Conservation (phyloP, 164 flowering plant species). For the Umbellularia californica region DNA sequence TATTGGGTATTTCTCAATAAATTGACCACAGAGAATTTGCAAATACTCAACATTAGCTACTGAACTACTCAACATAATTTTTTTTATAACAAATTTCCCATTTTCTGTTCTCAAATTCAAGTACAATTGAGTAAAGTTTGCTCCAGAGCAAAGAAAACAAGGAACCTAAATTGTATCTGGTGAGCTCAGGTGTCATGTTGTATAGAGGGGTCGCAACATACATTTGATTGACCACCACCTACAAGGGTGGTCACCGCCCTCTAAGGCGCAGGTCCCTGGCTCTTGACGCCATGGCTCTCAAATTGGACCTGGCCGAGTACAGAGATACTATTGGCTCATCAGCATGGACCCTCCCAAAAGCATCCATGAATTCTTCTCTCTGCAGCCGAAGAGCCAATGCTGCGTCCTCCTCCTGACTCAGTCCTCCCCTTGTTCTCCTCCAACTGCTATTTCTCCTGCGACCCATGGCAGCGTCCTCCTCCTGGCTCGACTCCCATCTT, state of each 20-base stretch:
- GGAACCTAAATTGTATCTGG: too few species aligned
- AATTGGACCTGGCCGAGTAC: slow-evolving; percentile 32
- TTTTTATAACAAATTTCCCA: too few species aligned
- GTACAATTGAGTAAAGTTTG: too few species aligned
- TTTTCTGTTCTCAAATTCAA: too few species aligned
- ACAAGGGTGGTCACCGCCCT: background rate
- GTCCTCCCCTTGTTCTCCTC: slow-evolving; percentile 14
- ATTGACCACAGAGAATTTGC: too few species aligned
- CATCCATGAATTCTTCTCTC: slow-evolving; percentile 78
- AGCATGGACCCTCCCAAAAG: slow-evolving; percentile 25
- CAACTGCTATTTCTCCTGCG: background rate
- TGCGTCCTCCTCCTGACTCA: slow-evolving; percentile 71
- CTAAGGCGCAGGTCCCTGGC: slow-evolving; percentile 41
- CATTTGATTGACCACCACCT: too few species aligned
- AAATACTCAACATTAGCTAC: too few species aligned
- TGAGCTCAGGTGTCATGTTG: too few species aligned
- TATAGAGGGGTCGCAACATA: too few species aligned
- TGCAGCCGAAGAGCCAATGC: slow-evolving; percentile 87
- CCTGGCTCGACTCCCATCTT: slow-evolving; percentile 34
- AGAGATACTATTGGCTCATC: slow-evolving; percentile 1
- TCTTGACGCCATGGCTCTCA: slow-evolving; percentile 84
- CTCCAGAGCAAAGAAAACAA: too few species aligned
- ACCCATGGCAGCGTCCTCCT: background rate
- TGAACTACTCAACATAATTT: too few species aligned
- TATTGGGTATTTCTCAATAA: too few species aligned